Conservation (phyloP, 2,329 filamentous ascomycete genomes). For the Aspergillus thermomutatus region DNA sequence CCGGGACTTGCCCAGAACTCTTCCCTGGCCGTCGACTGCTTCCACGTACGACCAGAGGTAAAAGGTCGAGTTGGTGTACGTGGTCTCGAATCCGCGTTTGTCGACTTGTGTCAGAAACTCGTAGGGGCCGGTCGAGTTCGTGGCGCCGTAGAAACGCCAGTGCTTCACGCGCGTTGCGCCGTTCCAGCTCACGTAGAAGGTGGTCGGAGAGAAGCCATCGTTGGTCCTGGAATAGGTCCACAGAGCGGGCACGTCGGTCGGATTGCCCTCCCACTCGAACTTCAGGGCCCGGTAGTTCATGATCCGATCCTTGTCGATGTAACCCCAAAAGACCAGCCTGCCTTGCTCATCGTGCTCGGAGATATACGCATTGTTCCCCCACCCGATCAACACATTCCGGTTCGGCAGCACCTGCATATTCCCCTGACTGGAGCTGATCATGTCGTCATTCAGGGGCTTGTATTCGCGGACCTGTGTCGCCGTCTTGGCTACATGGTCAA, state of each 20-base stretch:
- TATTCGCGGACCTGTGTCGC: constrained; percentile 35
- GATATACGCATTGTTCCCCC: constrained; percentile 41
- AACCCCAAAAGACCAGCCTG: constrained; percentile 36
- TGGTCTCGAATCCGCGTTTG: constrained; percentile 41
- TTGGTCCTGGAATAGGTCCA: constrained; percentile 36
- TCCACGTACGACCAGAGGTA: constrained; percentile 34
- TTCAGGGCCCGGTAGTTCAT: constrained; percentile 45
- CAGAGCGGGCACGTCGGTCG: constrained; percentile 40
- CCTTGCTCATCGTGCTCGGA: constrained; percentile 39
- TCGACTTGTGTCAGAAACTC: constrained; percentile 23
- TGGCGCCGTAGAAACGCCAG: constrained; percentile 36
- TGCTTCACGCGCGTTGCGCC: constrained; percentile 36
- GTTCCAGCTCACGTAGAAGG: constrained; percentile 41
- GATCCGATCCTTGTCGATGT: constrained; percentile 29
- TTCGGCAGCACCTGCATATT: constrained; percentile 39
- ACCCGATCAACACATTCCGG: constrained; percentile 38
- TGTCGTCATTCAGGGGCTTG: constrained; percentile 17
- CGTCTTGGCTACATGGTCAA: constrained; percentile 35
- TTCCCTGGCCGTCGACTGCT: constrained; percentile 31
- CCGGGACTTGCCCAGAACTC: constrained; percentile 31
- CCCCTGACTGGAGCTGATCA: constrained; percentile 38
- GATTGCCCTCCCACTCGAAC: constrained; percentile 40
- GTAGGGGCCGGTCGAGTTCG: constrained; percentile 30
- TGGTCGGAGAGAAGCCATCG: constrained; percentile 24
- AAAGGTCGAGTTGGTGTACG: constrained; percentile 27